These are phyloP conservation scores for Yamadazyma pseudoaaseri DNA, from an alignment of 1,139 yeast genomes.

Conservation along the genomic window DNA sequence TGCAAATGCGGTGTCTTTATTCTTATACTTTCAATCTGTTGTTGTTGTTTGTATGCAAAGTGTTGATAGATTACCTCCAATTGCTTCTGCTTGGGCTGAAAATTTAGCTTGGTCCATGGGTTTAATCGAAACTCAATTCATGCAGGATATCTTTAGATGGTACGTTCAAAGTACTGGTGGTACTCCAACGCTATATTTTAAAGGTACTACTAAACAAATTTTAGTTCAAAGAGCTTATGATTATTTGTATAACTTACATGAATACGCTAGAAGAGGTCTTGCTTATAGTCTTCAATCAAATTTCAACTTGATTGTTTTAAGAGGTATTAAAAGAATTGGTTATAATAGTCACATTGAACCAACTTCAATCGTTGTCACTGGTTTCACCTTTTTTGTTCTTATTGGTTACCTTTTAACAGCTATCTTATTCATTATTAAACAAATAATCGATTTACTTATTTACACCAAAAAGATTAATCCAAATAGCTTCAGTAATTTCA, in stretches of 20 bases:
- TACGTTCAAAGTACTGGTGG: constrained; percentile 81
- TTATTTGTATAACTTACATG: constrained; percentile 24
- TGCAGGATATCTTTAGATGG: constrained; percentile 81
- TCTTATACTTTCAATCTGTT: constrained; percentile 75
- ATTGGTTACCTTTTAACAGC: constrained; percentile 54
- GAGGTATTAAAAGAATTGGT: constrained; percentile 78
- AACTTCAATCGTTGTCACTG: constrained; percentile 71
- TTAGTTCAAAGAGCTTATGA: constrained; percentile 63
- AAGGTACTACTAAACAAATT: constrained; percentile 56
- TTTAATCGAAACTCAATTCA: constrained; percentile 60
- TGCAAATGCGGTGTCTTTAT: constrained; percentile 71
- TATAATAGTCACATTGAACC: constrained; percentile 67
- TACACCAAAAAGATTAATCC: constrained; percentile 46
- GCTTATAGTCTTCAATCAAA: constrained; percentile 37
- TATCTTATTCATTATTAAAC: constrained; percentile 54
- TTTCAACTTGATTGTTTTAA: constrained; percentile 53
- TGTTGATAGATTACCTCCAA: constrained; percentile 74
- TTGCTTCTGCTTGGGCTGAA: constrained; percentile 79
- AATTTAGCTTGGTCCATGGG: constrained; percentile 89
- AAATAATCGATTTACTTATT: constrained; percentile 45
- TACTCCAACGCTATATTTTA: constrained; percentile 58
- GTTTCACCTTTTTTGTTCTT: constrained; percentile 69
- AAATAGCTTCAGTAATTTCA: constrained; percentile 46
- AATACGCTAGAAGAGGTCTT: constrained; percentile 27
- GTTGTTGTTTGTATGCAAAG: constrained; percentile 71